Conservation (phyloP, 768 basidiomycete genomes). For the Rubroboletus pulcherrimus region DNA sequence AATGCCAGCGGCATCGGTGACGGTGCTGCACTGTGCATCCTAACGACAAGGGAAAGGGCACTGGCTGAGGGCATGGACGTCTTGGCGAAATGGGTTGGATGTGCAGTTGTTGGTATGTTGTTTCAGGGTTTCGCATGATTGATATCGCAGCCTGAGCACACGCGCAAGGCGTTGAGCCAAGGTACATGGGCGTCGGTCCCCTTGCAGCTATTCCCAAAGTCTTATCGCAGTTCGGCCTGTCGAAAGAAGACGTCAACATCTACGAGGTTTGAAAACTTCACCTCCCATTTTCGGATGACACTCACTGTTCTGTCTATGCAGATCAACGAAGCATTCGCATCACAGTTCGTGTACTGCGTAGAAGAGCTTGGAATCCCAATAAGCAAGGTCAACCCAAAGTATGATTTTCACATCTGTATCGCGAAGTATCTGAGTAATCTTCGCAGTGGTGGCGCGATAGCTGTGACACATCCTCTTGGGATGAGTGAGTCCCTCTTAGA, state of each 20-base stretch:
- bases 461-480: constrained; percentile 76
- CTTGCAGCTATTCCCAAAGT: constrained; percentile 69
- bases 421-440: not conserved
- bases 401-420: constrained; percentile 26
- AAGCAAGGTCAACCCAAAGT: constrained; percentile 84
- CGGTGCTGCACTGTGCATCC: constrained; percentile 80
- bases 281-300: not conserved
- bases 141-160: constrained; percentile 3
- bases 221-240: constrained; percentile 55
- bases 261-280: constrained; percentile 53
- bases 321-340: constrained; percentile 92
- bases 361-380: constrained; percentile 74
- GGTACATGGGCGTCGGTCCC: constrained; percentile 76
- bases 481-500: constrained; percentile 56
- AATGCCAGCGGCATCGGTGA: constrained; percentile 91
- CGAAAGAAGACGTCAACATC: constrained; percentile 70
- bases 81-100: constrained; percentile 78
- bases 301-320: constrained; percentile 24
- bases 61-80: constrained; percentile 74
- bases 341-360: constrained; percentile 90
- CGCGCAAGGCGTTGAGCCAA: constrained; percentile 63
- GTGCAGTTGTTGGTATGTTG: constrained; percentile 66
- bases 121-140: not conserved
- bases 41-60: constrained; percentile 78
- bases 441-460: constrained; percentile 78